Conservation (phyloP, 768 basidiomycete genomes). For the Agaricus blazei region DNA sequence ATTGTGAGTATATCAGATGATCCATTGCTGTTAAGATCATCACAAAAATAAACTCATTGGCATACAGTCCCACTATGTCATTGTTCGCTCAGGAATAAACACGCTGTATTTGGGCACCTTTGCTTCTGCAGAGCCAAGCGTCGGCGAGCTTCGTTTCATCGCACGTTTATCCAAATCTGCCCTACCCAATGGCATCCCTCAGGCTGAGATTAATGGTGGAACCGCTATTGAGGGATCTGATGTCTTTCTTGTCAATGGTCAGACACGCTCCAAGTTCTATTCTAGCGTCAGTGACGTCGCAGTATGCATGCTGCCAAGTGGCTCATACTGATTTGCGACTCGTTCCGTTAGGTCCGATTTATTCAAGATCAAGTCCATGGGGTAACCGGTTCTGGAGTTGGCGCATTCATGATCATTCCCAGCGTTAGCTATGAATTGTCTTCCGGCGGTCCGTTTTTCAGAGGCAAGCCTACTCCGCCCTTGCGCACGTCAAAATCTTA, state of each 20-base stretch:
- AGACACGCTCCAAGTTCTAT: conserved; percentile 46
- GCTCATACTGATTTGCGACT: neutral
- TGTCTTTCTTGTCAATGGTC: conserved; percentile 37
- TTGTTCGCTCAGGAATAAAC: conserved; percentile 36
- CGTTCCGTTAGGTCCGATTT: conserved; percentile 34
- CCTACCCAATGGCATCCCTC: conserved; percentile 32
- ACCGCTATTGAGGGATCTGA: conserved; percentile 44
- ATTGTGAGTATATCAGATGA: conserved; percentile 24
- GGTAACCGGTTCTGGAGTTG: conserved; percentile 40
- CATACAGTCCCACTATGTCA: conserved; percentile 40
- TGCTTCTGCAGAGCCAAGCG: conserved; percentile 38
- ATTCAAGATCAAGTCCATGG: conserved; percentile 48
- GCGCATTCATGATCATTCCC: conserved; percentile 41
- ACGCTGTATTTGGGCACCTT: conserved; percentile 43
- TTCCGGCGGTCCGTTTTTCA: conserved; percentile 47
- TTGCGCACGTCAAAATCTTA: neutral
- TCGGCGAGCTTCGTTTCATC: conserved; percentile 45
- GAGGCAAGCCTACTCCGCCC: conserved; percentile 21
- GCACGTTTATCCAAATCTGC: conserved; percentile 37
- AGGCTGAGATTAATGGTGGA: conserved; percentile 35
- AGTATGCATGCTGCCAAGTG: neutral
- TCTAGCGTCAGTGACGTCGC: conserved; percentile 29
- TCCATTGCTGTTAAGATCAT: neutral
- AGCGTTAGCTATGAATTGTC: conserved; percentile 39
- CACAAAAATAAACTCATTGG: neutral